These are phyloP conservation scores for Aspergillus fumigatus DNA, from an alignment of 2,329 filamentous ascomycete species.

Conservation along the genomic window DNA sequence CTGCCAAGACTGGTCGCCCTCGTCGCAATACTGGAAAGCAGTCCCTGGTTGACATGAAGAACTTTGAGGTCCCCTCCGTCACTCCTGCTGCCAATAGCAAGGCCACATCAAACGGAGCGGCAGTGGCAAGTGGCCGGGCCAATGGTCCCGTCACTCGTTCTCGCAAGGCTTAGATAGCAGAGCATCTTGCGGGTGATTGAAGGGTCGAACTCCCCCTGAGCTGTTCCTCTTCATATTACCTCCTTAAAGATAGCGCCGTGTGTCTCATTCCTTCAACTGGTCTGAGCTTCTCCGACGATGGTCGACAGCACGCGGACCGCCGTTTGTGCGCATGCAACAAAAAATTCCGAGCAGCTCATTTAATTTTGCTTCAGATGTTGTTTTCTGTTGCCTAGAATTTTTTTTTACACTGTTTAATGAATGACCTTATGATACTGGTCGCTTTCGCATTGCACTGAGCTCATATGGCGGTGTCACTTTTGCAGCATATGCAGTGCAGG, in stretches of 20 bases:
- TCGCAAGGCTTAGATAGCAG: constrained; percentile 41
- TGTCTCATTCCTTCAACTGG: neutral
- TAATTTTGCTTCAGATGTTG: constrained; percentile 3
- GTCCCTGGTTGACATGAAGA: constrained; percentile 77
- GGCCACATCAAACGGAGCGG: constrained; percentile 28
- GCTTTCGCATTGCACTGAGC: constrained; percentile 18
- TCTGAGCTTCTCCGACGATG: neutral
- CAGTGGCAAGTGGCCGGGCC: constrained; percentile 35
- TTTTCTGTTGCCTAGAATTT: constrained; percentile 13
- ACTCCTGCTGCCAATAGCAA: constrained; percentile 24
- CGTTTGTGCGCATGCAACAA: neutral
- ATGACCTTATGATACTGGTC: constrained; percentile 26
- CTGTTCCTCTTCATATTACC: neutral
- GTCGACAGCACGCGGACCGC: neutral
- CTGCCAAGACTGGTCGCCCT: constrained; percentile 40
- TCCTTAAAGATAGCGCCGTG: neutral
- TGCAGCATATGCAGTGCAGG: constrained; percentile 12
- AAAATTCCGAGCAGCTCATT: constrained; percentile 1
- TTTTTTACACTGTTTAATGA: constrained; percentile 23
- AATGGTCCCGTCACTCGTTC: constrained; percentile 44
- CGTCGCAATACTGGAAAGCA: constrained; percentile 68
- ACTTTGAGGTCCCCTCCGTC: constrained; percentile 56
- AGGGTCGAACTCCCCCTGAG: neutral
- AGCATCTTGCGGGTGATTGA: neutral
- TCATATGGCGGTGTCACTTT: constrained; percentile 17